Conservation (phyloP, 345 rosid species). For the Theobroma cacao region DNA sequence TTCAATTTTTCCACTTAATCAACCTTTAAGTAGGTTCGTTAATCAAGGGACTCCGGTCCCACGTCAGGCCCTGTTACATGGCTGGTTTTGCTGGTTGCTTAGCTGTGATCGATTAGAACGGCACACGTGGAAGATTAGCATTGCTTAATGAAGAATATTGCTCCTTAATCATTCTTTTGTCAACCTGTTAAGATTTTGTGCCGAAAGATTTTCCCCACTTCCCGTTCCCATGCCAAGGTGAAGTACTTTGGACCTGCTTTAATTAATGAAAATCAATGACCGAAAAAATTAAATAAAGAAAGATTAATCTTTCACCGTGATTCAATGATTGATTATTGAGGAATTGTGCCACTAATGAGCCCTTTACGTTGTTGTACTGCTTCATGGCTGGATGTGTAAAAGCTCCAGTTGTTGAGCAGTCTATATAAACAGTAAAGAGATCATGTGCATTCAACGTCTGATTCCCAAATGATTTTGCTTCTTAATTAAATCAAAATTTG, state of each 20-base stretch:
- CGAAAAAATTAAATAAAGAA: too few relatives aligned
- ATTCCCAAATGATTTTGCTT: too few relatives aligned
- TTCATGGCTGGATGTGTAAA: background rate
- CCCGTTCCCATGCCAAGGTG: background rate
- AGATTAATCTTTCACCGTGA: too few relatives aligned
- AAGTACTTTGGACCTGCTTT: background rate
- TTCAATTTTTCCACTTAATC: background rate
- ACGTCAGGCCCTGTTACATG: background rate
- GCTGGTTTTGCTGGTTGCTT: background rate
- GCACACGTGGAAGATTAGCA: background rate
- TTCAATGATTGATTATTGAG: background rate
- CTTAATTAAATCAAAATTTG: too few relatives aligned
- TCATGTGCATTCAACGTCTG: too few relatives aligned
- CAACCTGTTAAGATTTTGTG: background rate
- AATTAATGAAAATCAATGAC: background rate
- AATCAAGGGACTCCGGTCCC: background rate
- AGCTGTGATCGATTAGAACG: background rate
- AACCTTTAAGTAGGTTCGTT: background rate
- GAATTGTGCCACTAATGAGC: background rate
- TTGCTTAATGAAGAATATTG: background rate
- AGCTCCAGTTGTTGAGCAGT: too few relatives aligned
- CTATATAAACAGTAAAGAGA: too few relatives aligned
- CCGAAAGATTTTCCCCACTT: background rate
- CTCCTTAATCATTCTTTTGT: conserved; percentile 1
- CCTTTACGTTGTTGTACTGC: too few relatives aligned